A percentile compares a stretch with the other conserved stretches of the same genome.
These are phyloP conservation scores for Tetrahymena borealis DNA, from an alignment of 73 alveolate genomes.

Conservation along the genomic window DNA sequence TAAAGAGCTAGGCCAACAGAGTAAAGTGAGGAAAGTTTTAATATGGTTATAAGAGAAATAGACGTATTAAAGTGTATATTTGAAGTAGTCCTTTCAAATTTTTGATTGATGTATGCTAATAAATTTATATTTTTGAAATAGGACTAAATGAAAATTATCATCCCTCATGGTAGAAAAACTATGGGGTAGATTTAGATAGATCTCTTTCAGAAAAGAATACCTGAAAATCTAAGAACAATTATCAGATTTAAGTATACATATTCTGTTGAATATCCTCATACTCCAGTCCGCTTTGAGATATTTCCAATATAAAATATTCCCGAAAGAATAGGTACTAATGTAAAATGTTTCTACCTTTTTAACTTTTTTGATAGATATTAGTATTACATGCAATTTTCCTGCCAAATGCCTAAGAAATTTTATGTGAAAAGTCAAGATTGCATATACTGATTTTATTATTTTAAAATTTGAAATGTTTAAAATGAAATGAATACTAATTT, in stretches of 20 bases:
- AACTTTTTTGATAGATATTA: too few relatives aligned
- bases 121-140: not conserved
- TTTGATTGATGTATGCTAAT: not conserved
- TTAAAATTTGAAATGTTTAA: too few relatives aligned
- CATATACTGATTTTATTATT: too few relatives aligned
- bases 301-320: not conserved
- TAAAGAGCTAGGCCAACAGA: not conserved
- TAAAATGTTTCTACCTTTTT: too few relatives aligned
- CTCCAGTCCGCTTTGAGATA: not conserved
- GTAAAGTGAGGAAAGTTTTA: not conserved
- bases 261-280: not conserved
- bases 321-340: not conserved
- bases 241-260: not conserved
- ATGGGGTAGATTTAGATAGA: not conserved
- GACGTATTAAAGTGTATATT: not conserved
- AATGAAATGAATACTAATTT: too few relatives aligned
- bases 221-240: not conserved
- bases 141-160: not conserved
- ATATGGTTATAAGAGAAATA: not conserved
- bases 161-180: not conserved
- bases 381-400: too few relatives aligned
- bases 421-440: too few relatives aligned
- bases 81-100: not conserved
- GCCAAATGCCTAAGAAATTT: too few relatives aligned
- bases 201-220: not conserved